Percentiles rank a stretch among this genome's conserved stretches.
Evolutionary conservation across 2,329 filamentous ascomycete genomes (phyloP).

Genomic region (Fusarium sp.): DNA sequence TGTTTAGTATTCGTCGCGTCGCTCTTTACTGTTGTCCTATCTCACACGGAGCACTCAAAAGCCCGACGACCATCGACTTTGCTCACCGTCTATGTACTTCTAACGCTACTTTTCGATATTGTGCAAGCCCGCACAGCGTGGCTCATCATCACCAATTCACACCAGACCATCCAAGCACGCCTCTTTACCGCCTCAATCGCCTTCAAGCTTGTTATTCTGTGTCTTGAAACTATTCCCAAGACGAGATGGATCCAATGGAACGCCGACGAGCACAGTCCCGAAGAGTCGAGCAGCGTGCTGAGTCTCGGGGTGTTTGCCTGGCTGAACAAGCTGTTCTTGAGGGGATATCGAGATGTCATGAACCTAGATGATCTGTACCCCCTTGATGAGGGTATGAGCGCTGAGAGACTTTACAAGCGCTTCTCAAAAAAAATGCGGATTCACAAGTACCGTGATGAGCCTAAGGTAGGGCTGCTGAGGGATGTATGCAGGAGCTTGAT

Average conservation of each 20-base stretch:
- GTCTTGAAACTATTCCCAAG: conserved; percentile 59
- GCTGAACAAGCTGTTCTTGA: conserved; percentile 54
- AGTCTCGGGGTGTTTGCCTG: conserved; percentile 55
- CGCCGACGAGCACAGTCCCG: conserved; percentile 56
- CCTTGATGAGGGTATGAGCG: conserved; percentile 51
- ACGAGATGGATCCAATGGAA: conserved; percentile 58
- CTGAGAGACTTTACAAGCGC: conserved; percentile 34
- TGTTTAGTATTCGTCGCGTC: conserved; percentile 48
- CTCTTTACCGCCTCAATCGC: conserved; percentile 55
- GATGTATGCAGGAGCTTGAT: conserved; percentile 51
- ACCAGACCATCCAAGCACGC: conserved; percentile 43
- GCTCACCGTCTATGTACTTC: conserved; percentile 58
- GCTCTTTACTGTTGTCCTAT: conserved; percentile 50
- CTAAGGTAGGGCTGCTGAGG: conserved; percentile 50
- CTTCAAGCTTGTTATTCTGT: conserved; percentile 54
- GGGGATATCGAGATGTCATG: conserved; percentile 56
- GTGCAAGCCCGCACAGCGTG: conserved; percentile 61
- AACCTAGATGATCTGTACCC: conserved; percentile 54
- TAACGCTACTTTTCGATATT: conserved; percentile 62
- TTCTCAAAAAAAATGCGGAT: conserved; percentile 41
- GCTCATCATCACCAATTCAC: conserved; percentile 48
- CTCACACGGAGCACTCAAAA: conserved; percentile 56
- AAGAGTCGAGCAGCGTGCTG: conserved; percentile 54
- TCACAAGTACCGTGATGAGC: conserved; percentile 44
- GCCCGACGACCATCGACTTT: conserved; percentile 60